Evolutionary conservation across 352 stramenopile genomes (phyloP).

Genomic region (Globisporangium ultimum): DNA sequence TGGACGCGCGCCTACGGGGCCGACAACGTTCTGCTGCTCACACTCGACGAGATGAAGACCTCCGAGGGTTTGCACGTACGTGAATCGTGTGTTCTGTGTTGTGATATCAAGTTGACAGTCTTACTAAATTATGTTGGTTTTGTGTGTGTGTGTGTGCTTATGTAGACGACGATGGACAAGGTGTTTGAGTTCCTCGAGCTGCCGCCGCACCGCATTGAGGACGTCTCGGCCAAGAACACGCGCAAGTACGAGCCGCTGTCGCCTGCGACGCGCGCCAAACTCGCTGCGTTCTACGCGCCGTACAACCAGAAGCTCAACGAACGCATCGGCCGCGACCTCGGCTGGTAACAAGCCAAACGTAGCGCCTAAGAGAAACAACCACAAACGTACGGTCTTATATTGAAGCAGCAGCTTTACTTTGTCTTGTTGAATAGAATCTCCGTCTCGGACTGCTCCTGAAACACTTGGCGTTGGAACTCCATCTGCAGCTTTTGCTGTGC

Average conservation of each 20-base stretch:
- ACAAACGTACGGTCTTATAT: constrained; percentile 11
- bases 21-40: constrained; percentile 91
- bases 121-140: constrained; percentile 12
- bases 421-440: constrained; percentile 58
- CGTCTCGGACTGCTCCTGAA: constrained; percentile 56
- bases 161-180: constrained; percentile 66
- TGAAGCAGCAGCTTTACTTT: background rate
- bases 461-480: constrained; percentile 39
- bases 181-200: constrained; percentile 86
- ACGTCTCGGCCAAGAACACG: constrained; percentile 85
- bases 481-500: constrained; percentile 26
- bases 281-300: constrained; percentile 74
- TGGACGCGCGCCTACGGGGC: constrained; percentile 91
- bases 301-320: constrained; percentile 80
- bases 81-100: constrained; percentile 4
- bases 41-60: constrained; percentile 92
- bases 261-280: constrained; percentile 42
- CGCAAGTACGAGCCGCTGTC: constrained; percentile 81
- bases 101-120: background rate
- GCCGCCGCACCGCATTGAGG: constrained; percentile 76
- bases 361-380: constrained; percentile 4
- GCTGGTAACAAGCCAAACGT: constrained; percentile 32
- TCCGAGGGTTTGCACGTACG: constrained; percentile 54
- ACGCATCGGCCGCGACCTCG: constrained; percentile 58
- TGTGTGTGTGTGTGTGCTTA: constrained; percentile 5